Conservation (phyloP, 106 monocot species). For the Dioscorea zingiberensis region DNA sequence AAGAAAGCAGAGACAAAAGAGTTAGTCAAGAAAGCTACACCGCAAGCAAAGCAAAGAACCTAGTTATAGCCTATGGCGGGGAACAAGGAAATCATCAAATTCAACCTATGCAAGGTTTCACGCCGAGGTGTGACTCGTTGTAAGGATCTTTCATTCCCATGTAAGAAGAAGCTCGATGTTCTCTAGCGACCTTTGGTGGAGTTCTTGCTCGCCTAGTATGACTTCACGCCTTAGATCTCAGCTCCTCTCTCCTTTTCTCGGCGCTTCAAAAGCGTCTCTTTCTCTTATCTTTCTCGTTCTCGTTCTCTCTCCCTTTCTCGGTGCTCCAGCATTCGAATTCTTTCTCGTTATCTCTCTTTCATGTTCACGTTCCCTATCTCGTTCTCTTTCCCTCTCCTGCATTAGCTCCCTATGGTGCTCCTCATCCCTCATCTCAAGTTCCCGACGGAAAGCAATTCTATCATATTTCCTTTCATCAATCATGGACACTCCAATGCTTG, state of each 20-base stretch:
- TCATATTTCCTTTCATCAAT: slow-evolving; percentile 59
- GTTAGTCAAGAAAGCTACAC: slow-evolving; percentile 72
- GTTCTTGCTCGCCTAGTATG: slow-evolving; percentile 54
- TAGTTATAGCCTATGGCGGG: slow-evolving; percentile 41
- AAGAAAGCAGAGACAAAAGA: slow-evolving; percentile 57
- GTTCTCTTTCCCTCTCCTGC: slow-evolving; percentile 56
- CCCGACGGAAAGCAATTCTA: slow-evolving; percentile 51
- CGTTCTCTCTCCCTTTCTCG: slow-evolving; percentile 32
- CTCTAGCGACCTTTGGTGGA: slow-evolving; percentile 51
- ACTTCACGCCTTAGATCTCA: slow-evolving; percentile 42
- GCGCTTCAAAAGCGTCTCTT: slow-evolving; percentile 30
- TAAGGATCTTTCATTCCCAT: slow-evolving; percentile 52
- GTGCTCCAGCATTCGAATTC: slow-evolving; percentile 9
- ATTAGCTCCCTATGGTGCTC: slow-evolving; percentile 67
- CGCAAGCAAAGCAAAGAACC: slow-evolving; percentile 57
- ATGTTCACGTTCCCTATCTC: slow-evolving; percentile 29
- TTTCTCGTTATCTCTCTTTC: slow-evolving; percentile 39
- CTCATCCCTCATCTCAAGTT: slow-evolving; percentile 71
- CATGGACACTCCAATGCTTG: slow-evolving; percentile 44
- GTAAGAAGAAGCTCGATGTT: slow-evolving; percentile 63
- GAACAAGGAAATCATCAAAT: slow-evolving; percentile 52
- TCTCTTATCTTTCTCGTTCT: slow-evolving; percentile 45
- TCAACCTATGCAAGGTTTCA: slow-evolving; percentile 88
- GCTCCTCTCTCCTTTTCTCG: slow-evolving; percentile 55
- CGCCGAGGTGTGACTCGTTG: slow-evolving; percentile 55